Evolutionary conservation across 805 yeast genomes (phyloP).

Genomic region (Maudiozyma saulgeensis): DNA sequence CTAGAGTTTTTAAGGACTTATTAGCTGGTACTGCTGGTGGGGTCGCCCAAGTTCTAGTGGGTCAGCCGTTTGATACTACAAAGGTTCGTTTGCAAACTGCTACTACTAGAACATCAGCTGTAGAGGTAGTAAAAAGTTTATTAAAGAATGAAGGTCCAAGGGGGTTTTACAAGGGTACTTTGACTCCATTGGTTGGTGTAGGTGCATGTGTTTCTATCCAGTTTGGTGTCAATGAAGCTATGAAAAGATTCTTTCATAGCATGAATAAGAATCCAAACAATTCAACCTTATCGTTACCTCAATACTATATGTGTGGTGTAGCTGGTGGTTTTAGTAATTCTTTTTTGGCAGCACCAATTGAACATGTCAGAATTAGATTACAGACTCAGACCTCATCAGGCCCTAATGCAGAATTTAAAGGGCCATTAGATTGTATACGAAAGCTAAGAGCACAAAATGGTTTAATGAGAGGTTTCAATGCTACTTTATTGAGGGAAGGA

Average conservation of each 20-base stretch:
- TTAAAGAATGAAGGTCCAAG: conserved; percentile 68
- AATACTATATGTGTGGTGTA: conserved; percentile 79
- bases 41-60: conserved; percentile 86
- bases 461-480: conserved; percentile 69
- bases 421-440: conserved; percentile 35
- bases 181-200: conserved; percentile 90
- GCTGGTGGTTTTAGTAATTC: conserved; percentile 93
- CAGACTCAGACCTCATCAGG: conserved; percentile 51
- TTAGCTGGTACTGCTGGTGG: conserved; percentile 94
- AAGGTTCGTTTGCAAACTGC: conserved; percentile 89
- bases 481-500: conserved; percentile 77
- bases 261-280: conserved; percentile 26
- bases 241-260: conserved; percentile 68
- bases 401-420: conserved; percentile 41
- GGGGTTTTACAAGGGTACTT: conserved; percentile 88
- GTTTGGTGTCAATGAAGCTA: conserved; percentile 86
- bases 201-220: conserved; percentile 97
- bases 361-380: conserved; percentile 84
- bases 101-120: conserved; percentile 58
- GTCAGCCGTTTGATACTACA: conserved; percentile 93
- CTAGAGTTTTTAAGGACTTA: conserved; percentile 58
- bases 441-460: conserved; percentile 49
- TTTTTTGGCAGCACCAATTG: conserved; percentile 85
- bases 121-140: conserved; percentile 68
- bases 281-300: conserved; percentile 37